Evolutionary conservation across 148 eudicot genomes (phyloP), one percentile per base, ranked within the genome.

Genomic region (Amaranthus palmeri): DNA sequence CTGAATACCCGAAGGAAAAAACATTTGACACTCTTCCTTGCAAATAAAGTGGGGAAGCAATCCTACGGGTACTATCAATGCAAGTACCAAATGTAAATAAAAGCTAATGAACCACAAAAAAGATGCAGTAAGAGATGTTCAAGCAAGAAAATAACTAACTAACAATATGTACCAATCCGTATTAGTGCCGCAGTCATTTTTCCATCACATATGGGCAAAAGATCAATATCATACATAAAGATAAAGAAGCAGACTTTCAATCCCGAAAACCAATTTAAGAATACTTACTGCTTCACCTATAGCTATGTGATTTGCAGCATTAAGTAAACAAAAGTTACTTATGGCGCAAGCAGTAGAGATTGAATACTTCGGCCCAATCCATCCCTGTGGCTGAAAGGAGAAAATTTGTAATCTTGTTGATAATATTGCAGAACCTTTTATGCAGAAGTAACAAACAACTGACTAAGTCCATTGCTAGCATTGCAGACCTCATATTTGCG

Each of bases 341-440:
- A 97, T 93, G 25, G 98, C 98, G 89, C 98, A 93, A 73, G 98
- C 98, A 74, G 96, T 91, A 49, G 98, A 91, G 71, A 93, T 90
- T 25, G 96, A 93, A 79, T 93, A 93, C 76, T 86, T 93, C 66
- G 98, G 98, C 46, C 96, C 98, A 96, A 91, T 91, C 98, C 98
- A 93, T 60, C 97, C 97, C 98, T 93, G 85, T 56, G 78, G 53
- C 74, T 69, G 56, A n/a, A 54, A n/a, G n/a, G 44, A n/a, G 42
- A 59, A 55, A 67, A 69, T 1, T 60, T 70, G 61, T 25, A 48
- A 47, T 77, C 63, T 71, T 64, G 45, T 81, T 40, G 61, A 42
- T 62, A 57, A 45, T 71, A 66, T 72, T 52, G 5, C 55, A 18
- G 70, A 12, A 60, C 65, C 64, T 65, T 44, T 44, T 44, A 44